Base-by-base conservation (phyloP, 352 stramenopile genomes). In the Pythium rishiriense region DNA sequence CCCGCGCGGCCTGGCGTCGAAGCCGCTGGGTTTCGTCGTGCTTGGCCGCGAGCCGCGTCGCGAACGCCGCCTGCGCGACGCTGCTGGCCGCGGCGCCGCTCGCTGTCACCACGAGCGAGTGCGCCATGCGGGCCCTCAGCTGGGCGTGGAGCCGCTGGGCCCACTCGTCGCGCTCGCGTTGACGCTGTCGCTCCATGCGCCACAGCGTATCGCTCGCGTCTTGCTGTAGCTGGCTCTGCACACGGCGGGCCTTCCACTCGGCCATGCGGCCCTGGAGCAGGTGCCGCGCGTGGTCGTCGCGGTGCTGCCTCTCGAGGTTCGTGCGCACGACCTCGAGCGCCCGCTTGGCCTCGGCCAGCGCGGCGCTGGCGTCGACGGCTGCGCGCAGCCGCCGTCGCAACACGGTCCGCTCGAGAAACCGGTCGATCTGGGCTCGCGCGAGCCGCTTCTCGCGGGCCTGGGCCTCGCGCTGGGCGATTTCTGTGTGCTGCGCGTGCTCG, bases 1-100 rank as follows among this genome's bases (percentile, higher is more conserved):
- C 60, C 0, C 35, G 29, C 15, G 60, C 65, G 19, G 57, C 78
- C 62, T 85, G 65, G 25, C 52, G 60, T 4, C 59, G 70, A 68
- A 88, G 81, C 21, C 75, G 68, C 8, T 25, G 29, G 1, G 59
- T 62, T 26, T 90, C 78, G 0, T 48, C 25, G 24, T 76, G 78
- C 53, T 83, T 80, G 17, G 56, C 61, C 41, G 33, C 29, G 0
- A 88, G 26, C 9, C 49, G 53, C 9, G 33, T 17, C 22, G 77
- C 66, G 51, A 63, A 66, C 50, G 56, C 58, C 17, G 46, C 28
- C 33, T 57, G 57, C 19, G 63, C 33, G 24, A 63, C n/a, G 4
- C 17, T 37, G 1, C 45, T 37, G 28, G 71, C 48, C 1, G 67
- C 64, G 21, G 48, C 48, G 6, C 41, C 55, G 14, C 24, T 66